Base-by-base conservation (phyloP, 2,329 filamentous ascomycete species). In the Talaromyces islandicus region DNA sequence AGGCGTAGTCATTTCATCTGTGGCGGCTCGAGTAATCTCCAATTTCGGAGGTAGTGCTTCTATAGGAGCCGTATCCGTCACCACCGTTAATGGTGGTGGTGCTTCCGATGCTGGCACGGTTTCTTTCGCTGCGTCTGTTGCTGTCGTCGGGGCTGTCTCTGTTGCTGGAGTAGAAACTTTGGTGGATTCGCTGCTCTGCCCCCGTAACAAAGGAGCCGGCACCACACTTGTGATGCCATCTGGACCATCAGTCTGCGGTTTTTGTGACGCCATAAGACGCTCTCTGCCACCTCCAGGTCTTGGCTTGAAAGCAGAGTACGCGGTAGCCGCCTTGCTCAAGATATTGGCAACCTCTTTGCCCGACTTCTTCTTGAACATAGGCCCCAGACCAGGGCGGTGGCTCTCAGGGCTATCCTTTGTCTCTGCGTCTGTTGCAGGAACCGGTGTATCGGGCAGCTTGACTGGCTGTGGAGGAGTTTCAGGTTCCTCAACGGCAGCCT, bases 161-260 rank as follows among this genome's bases (percentile, higher is more conserved):
- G 55, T 25, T 48, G 46, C 62, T 14, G 69, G 62, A 19, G 67
- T 68, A 24, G 43, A 32, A 38, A 35, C n/a, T 51, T 66, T 73
- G 21, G 70, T 65, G 43, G 71, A 69, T 57, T 82, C 80, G 51
- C 68, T 74, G 57, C 71, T 75, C 53, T 71, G 65, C 11, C 73
- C 73, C 59, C 76, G 75, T 50, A 78, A 67, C 17, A 80, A 75
- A 11, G 92, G 92, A 3, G 92, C 90, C 25, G 90, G 90, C 24
- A 97, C 89, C 41, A 97, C 92, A 43, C 88, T 85, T 12, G 88
- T 96, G 64, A 97, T 96, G 2, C 92, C 93, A 76, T 97, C 92
- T 7, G 91, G 89, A 5, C 89, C 91, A 25, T 88, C 84, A 3
- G 76, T 77, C n/a, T 75, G 73, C 60, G 83, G 85, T 64, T 78